Percentiles rank a stretch among this genome's conserved stretches.
Evolutionary conservation across 768 basidiomycete genomes (phyloP).

Genomic region (Botryobasidium botryosum): DNA sequence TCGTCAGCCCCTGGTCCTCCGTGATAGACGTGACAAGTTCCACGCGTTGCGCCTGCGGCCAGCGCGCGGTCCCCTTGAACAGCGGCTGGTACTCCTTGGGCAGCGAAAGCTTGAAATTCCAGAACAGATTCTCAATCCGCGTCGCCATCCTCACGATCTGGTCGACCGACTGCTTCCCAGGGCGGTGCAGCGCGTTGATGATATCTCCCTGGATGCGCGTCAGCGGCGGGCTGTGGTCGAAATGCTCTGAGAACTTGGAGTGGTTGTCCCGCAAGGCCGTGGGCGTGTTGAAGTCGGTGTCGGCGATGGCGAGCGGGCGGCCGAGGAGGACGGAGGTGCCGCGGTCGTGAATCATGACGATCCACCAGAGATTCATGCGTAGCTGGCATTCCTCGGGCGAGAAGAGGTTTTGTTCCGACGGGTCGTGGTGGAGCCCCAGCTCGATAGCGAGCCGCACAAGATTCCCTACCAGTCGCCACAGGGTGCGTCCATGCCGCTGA

Average conservation of each 20-base stretch:
- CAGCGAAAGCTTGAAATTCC: slow-evolving; percentile 41
- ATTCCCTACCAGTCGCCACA: slow-evolving; percentile 78
- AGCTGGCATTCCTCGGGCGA: slow-evolving; percentile 60
- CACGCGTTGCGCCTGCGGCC: slow-evolving; percentile 46
- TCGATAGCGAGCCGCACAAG: slow-evolving; percentile 70
- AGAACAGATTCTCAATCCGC: slow-evolving; percentile 28
- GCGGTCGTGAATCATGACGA: slow-evolving; percentile 71
- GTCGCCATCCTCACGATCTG: slow-evolving; percentile 59
- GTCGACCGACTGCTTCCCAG: slow-evolving; percentile 45
- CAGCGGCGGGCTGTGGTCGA: slow-evolving; percentile 54
- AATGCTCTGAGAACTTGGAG: slow-evolving; percentile 58
- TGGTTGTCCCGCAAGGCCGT: slow-evolving; percentile 6
- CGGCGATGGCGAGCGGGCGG: slow-evolving; percentile 65
- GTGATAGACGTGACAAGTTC: slow-evolving; percentile 57
- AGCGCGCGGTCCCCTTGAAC: slow-evolving; percentile 57
- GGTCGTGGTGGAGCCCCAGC: slow-evolving; percentile 75
- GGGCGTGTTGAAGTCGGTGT: slow-evolving; percentile 71
- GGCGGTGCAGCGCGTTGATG: slow-evolving; percentile 69
- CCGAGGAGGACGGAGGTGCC: slow-evolving; percentile 78
- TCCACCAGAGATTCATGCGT: slow-evolving; percentile 71
- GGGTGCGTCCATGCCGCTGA: slow-evolving; percentile 73
- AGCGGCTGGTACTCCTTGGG: slow-evolving; percentile 58
- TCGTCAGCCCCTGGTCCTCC: slow-evolving; percentile 64
- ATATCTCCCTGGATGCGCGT: slow-evolving; percentile 80
- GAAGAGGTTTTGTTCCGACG: slow-evolving; percentile 47